Evolutionary conservation across 129 eudicot genomes (phyloP), one percentile per base, ranked within the genome.

Genomic region (Oenanthe sinensis): DNA sequence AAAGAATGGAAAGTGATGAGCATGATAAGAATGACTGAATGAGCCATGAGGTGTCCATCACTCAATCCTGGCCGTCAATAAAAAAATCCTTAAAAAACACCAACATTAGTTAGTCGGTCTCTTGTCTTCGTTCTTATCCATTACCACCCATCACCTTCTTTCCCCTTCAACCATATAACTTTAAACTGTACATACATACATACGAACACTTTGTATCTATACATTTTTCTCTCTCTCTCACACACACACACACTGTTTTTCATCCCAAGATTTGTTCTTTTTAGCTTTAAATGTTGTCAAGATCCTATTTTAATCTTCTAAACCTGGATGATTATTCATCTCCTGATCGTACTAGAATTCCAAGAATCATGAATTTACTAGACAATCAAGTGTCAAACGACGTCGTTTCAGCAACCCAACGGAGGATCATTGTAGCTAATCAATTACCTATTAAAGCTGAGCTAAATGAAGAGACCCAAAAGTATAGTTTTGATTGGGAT

Each of bases 401-500:
- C 75, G 70, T 47, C 81, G 87, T 81, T 74, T 80, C 91, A 1
- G 46, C 89, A 0, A 79, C 73, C 20, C 39, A 82, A 30, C 87
- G 91, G 8, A 83, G 96, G 82, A 87, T 91, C 71, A 84, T 95
- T 43, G 98, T 95, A 4, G 79, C 97, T 3, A 91, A 95, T 48
- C 98, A 90, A 85, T 83, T 95, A 2, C 98, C 98, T 0, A 68
- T 95, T 3, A 94, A 88, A 78, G 87, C 89, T 2, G 77, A 63
- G 33, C 63, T 72, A 0, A 79, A 79, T 24, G 15, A 67, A 8
- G 87, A 84, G 8, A 71, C 62, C 45, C 43, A 82, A 24, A 85
- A 92, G 83, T 95, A 94, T 96, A 36, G 84, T 5, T 92, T 91
- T 68, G 97, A 92, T 49, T 88, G 79, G 79, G 97, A 95, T 79